phyloP scores from a whole-genome alignment of 306 rosid genomes.

The Crotalaria pallida region DNA sequence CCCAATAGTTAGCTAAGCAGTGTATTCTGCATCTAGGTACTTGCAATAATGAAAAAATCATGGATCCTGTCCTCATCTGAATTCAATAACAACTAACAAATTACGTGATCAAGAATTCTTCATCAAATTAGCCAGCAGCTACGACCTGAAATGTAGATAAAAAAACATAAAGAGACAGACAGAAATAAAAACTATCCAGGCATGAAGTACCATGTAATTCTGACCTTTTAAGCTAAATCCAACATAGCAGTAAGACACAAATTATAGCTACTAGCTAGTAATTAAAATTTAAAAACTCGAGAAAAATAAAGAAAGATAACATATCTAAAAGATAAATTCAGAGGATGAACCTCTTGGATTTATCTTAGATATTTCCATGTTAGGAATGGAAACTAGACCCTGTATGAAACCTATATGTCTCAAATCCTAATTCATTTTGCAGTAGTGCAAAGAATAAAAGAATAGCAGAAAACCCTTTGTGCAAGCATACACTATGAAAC shows the following conservation, averaged over 20 bases:
- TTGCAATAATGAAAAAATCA: constrained; percentile 60
- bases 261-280: background rate
- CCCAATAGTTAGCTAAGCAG: constrained; percentile 50
- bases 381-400: background rate
- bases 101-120: constrained; percentile 23
- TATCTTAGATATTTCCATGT: background rate
- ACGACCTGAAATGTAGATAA: constrained; percentile 40
- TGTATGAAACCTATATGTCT: background rate
- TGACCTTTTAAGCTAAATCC: background rate
- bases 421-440: background rate
- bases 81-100: constrained; percentile 17
- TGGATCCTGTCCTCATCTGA: constrained; percentile 59
- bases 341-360: background rate
- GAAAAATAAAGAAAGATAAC: background rate
- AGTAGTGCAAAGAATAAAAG: constrained; percentile 5
- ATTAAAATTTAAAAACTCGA: background rate
- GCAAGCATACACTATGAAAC: background rate
- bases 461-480: background rate
- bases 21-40: constrained; percentile 65
- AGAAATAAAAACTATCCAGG: background rate
- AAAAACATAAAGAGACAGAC: background rate
- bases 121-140: constrained; percentile 25
- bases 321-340: background rate
- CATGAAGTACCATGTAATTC: constrained; percentile 5
- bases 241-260: background rate